Conservation (phyloP, 2,329 filamentous ascomycete species). For the Lachnellula hyalina region DNA sequence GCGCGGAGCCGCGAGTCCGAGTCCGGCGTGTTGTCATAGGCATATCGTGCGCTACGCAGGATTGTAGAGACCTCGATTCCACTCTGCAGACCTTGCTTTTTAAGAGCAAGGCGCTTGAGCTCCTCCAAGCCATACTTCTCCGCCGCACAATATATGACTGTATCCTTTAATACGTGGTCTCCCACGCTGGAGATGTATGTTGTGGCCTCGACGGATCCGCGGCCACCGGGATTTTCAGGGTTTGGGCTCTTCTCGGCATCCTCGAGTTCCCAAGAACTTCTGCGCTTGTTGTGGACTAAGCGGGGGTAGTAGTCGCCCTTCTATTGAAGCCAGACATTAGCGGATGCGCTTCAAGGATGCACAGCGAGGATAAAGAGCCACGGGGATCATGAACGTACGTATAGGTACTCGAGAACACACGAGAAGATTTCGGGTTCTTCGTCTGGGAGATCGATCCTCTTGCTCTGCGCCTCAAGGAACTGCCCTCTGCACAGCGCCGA, state of each 20-base stretch:
- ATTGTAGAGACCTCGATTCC: constrained; percentile 91
- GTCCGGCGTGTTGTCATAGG: constrained; percentile 84
- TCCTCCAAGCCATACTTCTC: constrained; percentile 79
- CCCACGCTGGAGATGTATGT: constrained; percentile 62
- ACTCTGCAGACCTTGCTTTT: constrained; percentile 87
- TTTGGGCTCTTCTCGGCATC: constrained; percentile 39
- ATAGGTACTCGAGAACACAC: constrained; percentile 78
- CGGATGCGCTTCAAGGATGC: background rate
- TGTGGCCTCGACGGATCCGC: constrained; percentile 58
- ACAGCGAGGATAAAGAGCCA: background rate
- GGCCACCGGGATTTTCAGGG: constrained; percentile 38
- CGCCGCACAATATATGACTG: constrained; percentile 84
- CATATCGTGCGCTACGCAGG: constrained; percentile 79
- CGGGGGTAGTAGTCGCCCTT: constrained; percentile 91
- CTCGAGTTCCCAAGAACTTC: constrained; percentile 79
- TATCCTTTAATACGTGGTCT: constrained; percentile 75
- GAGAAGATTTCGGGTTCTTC: constrained; percentile 91
- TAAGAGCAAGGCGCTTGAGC: constrained; percentile 75
- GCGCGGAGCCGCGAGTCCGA: constrained; percentile 85
- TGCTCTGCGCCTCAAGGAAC: constrained; percentile 55
- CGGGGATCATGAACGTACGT: constrained; percentile 9
- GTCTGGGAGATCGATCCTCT: constrained; percentile 73
- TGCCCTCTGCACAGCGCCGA: constrained; percentile 56
- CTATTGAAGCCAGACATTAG: background rate
- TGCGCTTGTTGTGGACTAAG: constrained; percentile 74